phyloP scores from a whole-genome alignment of 306 rosid species.

The Neltuma alba region DNA sequence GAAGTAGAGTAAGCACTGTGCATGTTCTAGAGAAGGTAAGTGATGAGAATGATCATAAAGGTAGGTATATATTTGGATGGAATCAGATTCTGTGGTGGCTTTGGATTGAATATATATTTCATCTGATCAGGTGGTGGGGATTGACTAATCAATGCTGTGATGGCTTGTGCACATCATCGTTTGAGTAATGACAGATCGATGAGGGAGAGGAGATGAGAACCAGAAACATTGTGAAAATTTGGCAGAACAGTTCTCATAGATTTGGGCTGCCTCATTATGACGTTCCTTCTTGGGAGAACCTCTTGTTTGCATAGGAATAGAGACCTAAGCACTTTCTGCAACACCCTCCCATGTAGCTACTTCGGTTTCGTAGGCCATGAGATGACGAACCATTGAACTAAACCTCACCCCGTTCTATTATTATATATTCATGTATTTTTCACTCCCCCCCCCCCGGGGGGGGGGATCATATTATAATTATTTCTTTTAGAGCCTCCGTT shows the following conservation, averaged over 20 bases:
- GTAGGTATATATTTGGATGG: slow-evolving; percentile 21
- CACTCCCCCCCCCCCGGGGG: neutral
- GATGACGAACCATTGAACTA: neutral
- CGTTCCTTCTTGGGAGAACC: slow-evolving; percentile 45
- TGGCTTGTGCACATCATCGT: slow-evolving; percentile 29
- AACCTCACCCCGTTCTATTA: neutral
- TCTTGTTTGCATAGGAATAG: slow-evolving; percentile 35
- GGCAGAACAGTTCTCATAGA: slow-evolving; percentile 46
- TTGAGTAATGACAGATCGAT: slow-evolving; percentile 32
- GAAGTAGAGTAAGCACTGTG: neutral
- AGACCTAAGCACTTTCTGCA: slow-evolving; percentile 26
- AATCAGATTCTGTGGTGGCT: slow-evolving; percentile 36
- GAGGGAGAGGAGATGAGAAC: neutral
- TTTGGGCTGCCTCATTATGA: slow-evolving; percentile 40
- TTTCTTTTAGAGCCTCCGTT: neutral
- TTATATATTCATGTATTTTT: too few species aligned
- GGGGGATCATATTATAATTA: too few species aligned
- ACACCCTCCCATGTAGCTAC: neutral
- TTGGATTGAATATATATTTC: slow-evolving; percentile 14
- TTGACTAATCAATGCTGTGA: slow-evolving; percentile 50
- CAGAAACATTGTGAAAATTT: slow-evolving; percentile 36
- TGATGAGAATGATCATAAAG: slow-evolving; percentile 28
- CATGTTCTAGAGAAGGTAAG: slow-evolving; percentile 6
- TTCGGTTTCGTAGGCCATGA: neutral
- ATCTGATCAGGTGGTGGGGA: slow-evolving; percentile 50